Conservation (phyloP, 2,329 filamentous ascomycete genomes). For the Fusarium redolens region DNA sequence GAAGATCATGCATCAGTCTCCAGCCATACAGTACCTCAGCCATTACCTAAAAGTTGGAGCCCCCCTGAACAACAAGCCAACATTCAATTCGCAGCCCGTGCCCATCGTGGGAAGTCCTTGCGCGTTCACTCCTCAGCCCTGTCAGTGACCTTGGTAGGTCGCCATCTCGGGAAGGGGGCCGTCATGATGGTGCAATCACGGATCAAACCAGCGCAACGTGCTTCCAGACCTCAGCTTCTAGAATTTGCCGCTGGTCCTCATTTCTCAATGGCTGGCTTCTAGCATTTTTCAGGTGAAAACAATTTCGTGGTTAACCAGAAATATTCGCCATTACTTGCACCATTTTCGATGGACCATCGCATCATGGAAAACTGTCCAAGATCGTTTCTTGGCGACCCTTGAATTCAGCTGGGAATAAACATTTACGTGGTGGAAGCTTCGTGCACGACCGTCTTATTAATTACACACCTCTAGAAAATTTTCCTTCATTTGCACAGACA, state of each 20-base stretch:
- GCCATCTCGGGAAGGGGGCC: constrained; percentile 14
- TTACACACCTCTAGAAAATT: constrained; percentile 23
- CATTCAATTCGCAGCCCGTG: background rate
- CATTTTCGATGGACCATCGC: constrained; percentile 12
- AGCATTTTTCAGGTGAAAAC: background rate
- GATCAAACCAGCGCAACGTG: constrained; percentile 36
- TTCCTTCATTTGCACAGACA: constrained; percentile 17
- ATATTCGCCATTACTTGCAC: constrained; percentile 28
- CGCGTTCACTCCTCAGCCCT: constrained; percentile 22
- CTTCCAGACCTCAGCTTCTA: constrained; percentile 3
- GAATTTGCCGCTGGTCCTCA: constrained; percentile 3
- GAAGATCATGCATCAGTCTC: constrained; percentile 33
- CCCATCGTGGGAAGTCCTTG: constrained; percentile 17
- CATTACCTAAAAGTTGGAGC: constrained; percentile 31
- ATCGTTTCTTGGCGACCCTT: constrained; percentile 28
- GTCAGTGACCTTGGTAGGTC: constrained; percentile 20
- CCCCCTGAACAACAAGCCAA: constrained; percentile 5
- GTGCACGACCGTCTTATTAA: constrained; percentile 21
- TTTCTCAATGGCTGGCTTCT: constrained; percentile 11
- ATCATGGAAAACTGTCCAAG: constrained; percentile 4
- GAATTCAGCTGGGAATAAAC: constrained; percentile 12
- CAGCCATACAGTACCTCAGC: constrained; percentile 25
- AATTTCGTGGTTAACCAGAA: background rate
- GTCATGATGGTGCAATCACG: constrained; percentile 39
- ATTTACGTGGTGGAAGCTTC: background rate